phyloP scores from a whole-genome alignment of 2,329 filamentous ascomycete species.

The Diaporthe citriasiana region DNA sequence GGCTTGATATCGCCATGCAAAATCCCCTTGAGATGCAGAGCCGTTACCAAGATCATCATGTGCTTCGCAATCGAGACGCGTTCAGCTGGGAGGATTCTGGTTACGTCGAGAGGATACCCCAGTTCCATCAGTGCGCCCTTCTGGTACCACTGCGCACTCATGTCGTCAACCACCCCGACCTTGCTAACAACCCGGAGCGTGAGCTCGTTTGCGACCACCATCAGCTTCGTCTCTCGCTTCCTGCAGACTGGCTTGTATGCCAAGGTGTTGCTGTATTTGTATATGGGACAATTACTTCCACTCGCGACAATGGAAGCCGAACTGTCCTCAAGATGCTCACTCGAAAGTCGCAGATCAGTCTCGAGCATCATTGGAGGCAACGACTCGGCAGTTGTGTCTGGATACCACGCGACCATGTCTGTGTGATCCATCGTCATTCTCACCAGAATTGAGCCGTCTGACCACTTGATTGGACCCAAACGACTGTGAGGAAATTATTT shows the following conservation, averaged over 20 bases:
- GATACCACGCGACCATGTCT: slow-evolving; percentile 19
- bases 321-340: slow-evolving; percentile 34
- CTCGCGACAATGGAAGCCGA: slow-evolving; percentile 9
- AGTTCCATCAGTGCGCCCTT: slow-evolving; percentile 31
- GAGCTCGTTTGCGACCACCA: slow-evolving; percentile 23
- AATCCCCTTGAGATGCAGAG: slow-evolving; percentile 29
- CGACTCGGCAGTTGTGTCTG: slow-evolving; percentile 15
- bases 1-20: slow-evolving; percentile 33
- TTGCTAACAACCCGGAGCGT: slow-evolving; percentile 26
- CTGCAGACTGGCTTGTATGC: slow-evolving; percentile 35
- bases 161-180: slow-evolving; percentile 36
- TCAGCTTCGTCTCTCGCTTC: slow-evolving; percentile 34
- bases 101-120: slow-evolving; percentile 24
- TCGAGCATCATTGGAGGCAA: slow-evolving; percentile 36
- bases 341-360: slow-evolving; percentile 34
- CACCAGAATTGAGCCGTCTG: not conserved
- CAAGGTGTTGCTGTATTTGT: slow-evolving; percentile 31
- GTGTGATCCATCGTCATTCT: slow-evolving; percentile 14
- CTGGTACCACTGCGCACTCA: slow-evolving; percentile 37
- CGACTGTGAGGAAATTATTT: not conserved
- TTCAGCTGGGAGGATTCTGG: slow-evolving; percentile 29
- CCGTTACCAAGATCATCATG: slow-evolving; percentile 27
- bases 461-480: not conserved
- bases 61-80: slow-evolving; percentile 29
- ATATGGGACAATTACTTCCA: slow-evolving; percentile 11